Base-by-base conservation (phyloP, 2,329 filamentous ascomycete genomes). In the Aspergillus pseudoviridinutans region DNA sequence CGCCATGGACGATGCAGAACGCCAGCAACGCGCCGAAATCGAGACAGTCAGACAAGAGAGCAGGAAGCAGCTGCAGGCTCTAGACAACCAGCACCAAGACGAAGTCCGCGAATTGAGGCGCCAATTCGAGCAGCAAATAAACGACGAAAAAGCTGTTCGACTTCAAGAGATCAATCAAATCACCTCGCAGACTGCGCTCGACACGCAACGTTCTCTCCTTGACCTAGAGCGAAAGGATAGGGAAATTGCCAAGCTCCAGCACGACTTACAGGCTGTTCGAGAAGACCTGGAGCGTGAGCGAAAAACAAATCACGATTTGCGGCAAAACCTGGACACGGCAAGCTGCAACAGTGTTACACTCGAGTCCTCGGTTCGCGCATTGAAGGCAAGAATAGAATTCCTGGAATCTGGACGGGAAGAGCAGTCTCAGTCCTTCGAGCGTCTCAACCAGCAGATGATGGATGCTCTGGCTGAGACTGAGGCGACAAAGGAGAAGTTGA, bases 321-420 rank as follows among this genome's bases (percentile, higher is more conserved):
- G 88, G 61, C 78, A 79, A 46, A 84, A 84, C 49, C 70, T 90
- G 20, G 78, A 82, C 3, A 85, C 87, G 42, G 79, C 84, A 7
- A 82, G 84, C 3, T 80, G 81, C 8, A 84, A 85, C 44, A 86
- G 85, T 57, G 79, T 86, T 10, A 84, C 84, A 0, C 79, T 96
- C 10, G 91, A 96, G 64, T 87, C 86, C 38, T 86, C 89, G 25
- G 87, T 90, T 61, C 86, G 87, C 61, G 88, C 88, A 3, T 82
- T 96, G 62, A 85, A 87, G 64, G 90, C 90, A 1, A 90, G 93
- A 65, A 89, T 96, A 57, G 87, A 92, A 63, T 96, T 95, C 69
- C 84, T 97, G 20, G 91, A 97, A 71, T 94, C 91, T 0, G 91
- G 92, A 67, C 92, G 86, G 72, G 90, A 96, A 73, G 89, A 91